Base-by-base conservation (phyloP, 768 basidiomycete genomes). In the Guyanaporus albipodus region DNA sequence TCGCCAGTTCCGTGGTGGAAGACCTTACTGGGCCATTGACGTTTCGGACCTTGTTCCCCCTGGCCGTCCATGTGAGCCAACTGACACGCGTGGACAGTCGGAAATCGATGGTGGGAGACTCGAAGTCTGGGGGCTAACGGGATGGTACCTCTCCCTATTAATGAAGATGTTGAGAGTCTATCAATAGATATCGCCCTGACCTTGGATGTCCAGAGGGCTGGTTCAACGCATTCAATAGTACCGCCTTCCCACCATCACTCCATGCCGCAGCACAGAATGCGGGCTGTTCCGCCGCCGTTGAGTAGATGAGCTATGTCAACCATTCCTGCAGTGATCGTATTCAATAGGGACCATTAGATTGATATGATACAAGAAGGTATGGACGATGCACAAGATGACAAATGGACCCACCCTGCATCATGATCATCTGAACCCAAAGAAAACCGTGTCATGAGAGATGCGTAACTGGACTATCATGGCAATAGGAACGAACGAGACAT, bases 41-140 rank as follows among this genome's bases (percentile, higher is more conserved):
- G 84, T 87, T 1, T 79, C 82, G 18, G 84, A 88, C 58, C 66
- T 87, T 41, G 48, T 53, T 22, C 56, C 53, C 18, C 50, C 51
- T 18, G 65, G 60, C 23, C 60, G 57, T 31, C 59, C 60, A 18
- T 63, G 67, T 62, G 58, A 58, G 34, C 48, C 55, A 0, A 67
- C 56, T 40, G 67, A 71, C 52, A 59, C 61, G 43, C 58, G 58
- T 32, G 60, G 66, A 31, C 61, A 66, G 42, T 72, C 73, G 41
- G 71, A 77, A 50, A 65, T 74, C 34, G 73, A 61, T 32, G 66
- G 70, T 38, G 77, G 73, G 10, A 69, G 70, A 47, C 63, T 88
- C 14, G 85, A 90, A 58, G 79, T 89, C 22, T 91, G 88, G 86
- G 87, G 89, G 0, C 66, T 91, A 59, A 89, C 89, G 18, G 89